Evolutionary conservation across 306 rosid species (phyloP).

Genomic region (Prunus campanulata): DNA sequence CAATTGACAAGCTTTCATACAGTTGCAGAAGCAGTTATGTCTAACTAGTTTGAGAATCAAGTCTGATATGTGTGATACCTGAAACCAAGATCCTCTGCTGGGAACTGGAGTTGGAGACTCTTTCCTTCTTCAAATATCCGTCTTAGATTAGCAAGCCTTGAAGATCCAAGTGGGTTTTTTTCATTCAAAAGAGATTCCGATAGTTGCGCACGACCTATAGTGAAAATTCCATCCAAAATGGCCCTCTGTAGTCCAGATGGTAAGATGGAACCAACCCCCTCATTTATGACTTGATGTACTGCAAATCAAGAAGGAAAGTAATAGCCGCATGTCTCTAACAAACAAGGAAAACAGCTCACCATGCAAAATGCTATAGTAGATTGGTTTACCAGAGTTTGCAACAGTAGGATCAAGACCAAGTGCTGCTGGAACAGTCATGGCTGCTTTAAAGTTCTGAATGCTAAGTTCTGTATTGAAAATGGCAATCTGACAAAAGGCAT

Average conservation of each 20-base stretch:
- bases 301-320: slow-evolving; percentile 33
- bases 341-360: slow-evolving; percentile 12
- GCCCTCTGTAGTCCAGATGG: slow-evolving; percentile 68
- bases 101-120: slow-evolving; percentile 97
- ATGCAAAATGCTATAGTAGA: slow-evolving; percentile 15
- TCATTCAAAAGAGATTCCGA: slow-evolving; percentile 68
- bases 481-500: slow-evolving; percentile 58
- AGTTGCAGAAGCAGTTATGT: neutral
- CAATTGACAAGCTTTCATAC: neutral
- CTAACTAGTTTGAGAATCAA: slow-evolving; percentile 15
- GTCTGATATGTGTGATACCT: slow-evolving; percentile 41
- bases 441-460: slow-evolving; percentile 78
- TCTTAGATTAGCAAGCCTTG: slow-evolving; percentile 72
- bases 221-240: slow-evolving; percentile 81
- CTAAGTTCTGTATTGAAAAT: slow-evolving; percentile 77
- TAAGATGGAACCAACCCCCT: slow-evolving; percentile 66
- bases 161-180: slow-evolving; percentile 73
- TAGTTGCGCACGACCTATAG: slow-evolving; percentile 79
- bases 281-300: slow-evolving; percentile 61
- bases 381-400: slow-evolving; percentile 74
- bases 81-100: slow-evolving; percentile 95
- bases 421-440: slow-evolving; percentile 91
- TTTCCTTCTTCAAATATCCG: slow-evolving; percentile 88
- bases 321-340: slow-evolving; percentile 6
- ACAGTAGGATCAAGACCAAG: slow-evolving; percentile 87